Conservation (phyloP, 345 rosid species). For the Arabidopsis arenosa region DNA sequence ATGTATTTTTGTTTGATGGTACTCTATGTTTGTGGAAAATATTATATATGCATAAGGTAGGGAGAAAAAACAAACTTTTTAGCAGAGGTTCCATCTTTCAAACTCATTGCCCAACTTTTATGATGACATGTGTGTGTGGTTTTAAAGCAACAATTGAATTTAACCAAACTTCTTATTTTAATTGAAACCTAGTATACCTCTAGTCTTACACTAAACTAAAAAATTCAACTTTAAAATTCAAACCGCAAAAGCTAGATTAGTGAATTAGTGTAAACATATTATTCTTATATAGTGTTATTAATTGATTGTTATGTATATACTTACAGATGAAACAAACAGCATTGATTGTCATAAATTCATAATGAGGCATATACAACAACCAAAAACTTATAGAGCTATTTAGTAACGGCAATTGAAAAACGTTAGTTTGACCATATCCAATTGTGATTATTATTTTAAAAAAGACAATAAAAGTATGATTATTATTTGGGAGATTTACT, state of each 20-base stretch:
- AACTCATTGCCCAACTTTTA: slow-evolving; percentile 36
- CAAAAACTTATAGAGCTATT: neutral
- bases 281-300: neutral
- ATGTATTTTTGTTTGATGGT: slow-evolving; percentile 3
- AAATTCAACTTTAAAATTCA: neutral
- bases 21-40: slow-evolving; percentile 15
- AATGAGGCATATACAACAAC: slow-evolving; percentile 12
- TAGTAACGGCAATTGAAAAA: slow-evolving; percentile 18
- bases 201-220: neutral
- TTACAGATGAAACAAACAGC: slow-evolving; percentile 3
- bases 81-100: slow-evolving; percentile 32
- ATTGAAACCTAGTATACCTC: neutral
- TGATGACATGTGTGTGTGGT: slow-evolving; percentile 31
- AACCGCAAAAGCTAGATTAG: slow-evolving; percentile 4
- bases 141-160: slow-evolving; percentile 39
- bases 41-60: neutral
- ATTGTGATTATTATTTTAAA: neutral
- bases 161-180: slow-evolving; percentile 19
- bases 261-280: neutral
- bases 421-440: slow-evolving; percentile 23
- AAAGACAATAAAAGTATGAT: too few species aligned
- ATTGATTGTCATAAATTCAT: neutral
- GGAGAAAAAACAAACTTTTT: neutral
- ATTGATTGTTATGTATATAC: neutral
- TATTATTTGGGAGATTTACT: too few species aligned